Evolutionary conservation across 2,329 filamentous ascomycete species (phyloP), one percentile per base, ranked within the genome.

Genomic region (Colletotrichum coccodes): DNA sequence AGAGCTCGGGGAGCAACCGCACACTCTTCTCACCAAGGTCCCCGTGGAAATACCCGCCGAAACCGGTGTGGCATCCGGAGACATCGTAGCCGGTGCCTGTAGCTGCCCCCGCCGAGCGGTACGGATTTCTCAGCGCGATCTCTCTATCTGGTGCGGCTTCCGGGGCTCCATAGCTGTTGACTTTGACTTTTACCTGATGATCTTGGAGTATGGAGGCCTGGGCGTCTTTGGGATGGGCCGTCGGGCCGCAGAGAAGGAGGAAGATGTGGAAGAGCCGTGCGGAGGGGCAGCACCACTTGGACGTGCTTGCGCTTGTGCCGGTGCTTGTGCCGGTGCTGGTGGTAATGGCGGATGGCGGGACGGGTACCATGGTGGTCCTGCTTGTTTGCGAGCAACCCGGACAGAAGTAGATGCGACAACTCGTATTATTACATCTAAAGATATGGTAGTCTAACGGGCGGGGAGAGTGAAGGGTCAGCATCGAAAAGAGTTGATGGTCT

Each of bases 231-330:
- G 21, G 34, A 16, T 68, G 64, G 21, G 4, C 8, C 7, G 23
- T 12, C 2, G 64, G 50, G 3, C 64, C 64, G 12, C 64, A 68
- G 4, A 68, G 52, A 12, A 68, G 42, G 11, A 28, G 34, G 21
- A 63, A 64, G 18, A 64, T 53, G 12, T 50, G 36, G 50, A 68
- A 68, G 23, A 63, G 52, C 6, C 64, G 64, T 7, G 49, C 62
- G 73, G 81, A 79, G 21, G 73, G 68, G 23, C 77, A 76, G 50
- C 85, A 83, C 63, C 63, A 66, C n/a, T 8, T 11, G 3, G 36
- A 49, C 1, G 11, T 21, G 11, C 18, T 9, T 42, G 28, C n/a
- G 28, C 28, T 7, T 11, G 7, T 26, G 26, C 8, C 16, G 7
- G 3, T 23, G 36, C 4, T 9, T 16, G 3, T 14, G n/a, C n/a